Base-by-base conservation (phyloP, 352 stramenopile genomes). In the Phytophthora agathidicida region DNA sequence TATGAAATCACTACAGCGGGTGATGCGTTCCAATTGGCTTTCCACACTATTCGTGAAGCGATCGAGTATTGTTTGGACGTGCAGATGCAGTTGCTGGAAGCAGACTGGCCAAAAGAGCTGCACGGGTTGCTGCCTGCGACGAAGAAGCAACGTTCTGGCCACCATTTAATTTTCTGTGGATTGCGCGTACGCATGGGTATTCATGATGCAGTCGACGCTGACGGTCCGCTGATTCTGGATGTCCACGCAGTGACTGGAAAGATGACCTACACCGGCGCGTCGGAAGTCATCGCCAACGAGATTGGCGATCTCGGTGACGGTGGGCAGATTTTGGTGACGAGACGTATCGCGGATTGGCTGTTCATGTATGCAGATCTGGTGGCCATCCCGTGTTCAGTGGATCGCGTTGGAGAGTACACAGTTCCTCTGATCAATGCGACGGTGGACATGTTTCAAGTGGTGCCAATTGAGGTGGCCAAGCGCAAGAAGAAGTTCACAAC, bases 1-100 rank as follows among this genome's bases (percentile, higher is more conserved):
- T 88, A 88, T 20, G 77, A 88, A 37, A 86, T 88, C 41, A 88
- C 77, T 4, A 88, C 77, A 3, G 65, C 61, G 19, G 77, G 77
- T 0, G 77, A 88, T 33, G 62, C 77, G 0, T 88, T 88, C 52
- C 77, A 86, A 32, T 42, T 88, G 9, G 77, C 77, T 0, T 88
- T 88, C 30, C 77, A 88, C 37, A 83, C 70, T 20, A 51, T 86
- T 24, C 68, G 65, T 1, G 77, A 88, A 23, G 77, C 77, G 5
- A 56, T 84, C 9, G 77, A 83, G 32, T 88, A 88, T 23, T 86
- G 73, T 33, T 46, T 88, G 22, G 73, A 86, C 27, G 74, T 86
- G 10, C 78, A 88, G 36, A 46, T 83, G 44, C 56, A 83, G 27
- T 28, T 88, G 4, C 42, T 88, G 17, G 65, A 64, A 3, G 73